Conservation (phyloP, 2,329 filamentous ascomycete species). For the Annulohypoxylon truncatum region DNA sequence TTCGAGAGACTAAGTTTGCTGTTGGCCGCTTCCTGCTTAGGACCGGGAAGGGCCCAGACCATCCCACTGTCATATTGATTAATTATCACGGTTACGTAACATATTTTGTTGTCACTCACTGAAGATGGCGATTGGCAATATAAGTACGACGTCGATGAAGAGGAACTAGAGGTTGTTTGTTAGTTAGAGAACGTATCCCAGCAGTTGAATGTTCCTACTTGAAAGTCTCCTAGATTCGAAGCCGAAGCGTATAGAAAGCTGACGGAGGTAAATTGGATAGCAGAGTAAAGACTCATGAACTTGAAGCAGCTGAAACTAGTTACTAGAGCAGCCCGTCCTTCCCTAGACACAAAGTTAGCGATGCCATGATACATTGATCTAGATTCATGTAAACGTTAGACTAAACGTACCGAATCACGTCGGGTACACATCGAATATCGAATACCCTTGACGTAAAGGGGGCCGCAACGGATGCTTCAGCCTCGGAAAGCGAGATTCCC, state of each 20-base stretch:
- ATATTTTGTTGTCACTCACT: conserved; percentile 63
- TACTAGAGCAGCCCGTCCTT: conserved; percentile 94
- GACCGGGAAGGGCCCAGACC: conserved; percentile 84
- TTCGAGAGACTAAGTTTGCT: conserved; percentile 89
- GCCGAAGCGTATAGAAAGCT: conserved; percentile 95
- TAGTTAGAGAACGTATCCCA: conserved; percentile 6
- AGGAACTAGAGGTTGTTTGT: conserved; percentile 70
- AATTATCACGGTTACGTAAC: conserved; percentile 9
- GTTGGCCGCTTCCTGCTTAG: conserved; percentile 89
- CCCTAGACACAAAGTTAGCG: conserved; percentile 60
- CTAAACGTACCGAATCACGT: conserved; percentile 78
- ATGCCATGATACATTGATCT: conserved; percentile 22
- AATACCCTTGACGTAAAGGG: conserved; percentile 96
- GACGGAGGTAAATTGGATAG: conserved; percentile 98
- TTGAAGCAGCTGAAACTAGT: conserved; percentile 99
- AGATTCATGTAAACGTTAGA: neutral
- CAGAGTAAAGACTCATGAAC: conserved; percentile 98
- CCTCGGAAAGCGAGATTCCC: conserved; percentile 95
- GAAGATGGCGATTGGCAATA: conserved; percentile 95
- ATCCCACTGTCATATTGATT: conserved; percentile 74
- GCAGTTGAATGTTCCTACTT: conserved; percentile 59
- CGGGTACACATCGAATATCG: conserved; percentile 94
- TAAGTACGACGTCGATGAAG: conserved; percentile 92
- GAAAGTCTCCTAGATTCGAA: conserved; percentile 96
- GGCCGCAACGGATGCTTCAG: conserved; percentile 97